These are phyloP conservation scores for Curvularia spicifera DNA, from an alignment of 2,329 filamentous ascomycete species.

Conservation along the genomic window DNA sequence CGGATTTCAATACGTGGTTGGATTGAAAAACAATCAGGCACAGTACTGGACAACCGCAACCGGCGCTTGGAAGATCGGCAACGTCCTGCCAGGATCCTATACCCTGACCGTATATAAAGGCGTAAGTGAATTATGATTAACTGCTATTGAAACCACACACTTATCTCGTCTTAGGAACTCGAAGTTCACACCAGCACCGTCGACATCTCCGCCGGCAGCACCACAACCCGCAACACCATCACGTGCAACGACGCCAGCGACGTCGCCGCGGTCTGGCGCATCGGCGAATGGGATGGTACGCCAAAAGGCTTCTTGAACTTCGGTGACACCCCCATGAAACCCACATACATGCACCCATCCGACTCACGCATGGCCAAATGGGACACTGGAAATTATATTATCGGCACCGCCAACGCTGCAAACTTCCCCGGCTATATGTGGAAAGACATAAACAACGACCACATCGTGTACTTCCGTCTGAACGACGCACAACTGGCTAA, in stretches of 20 bases:
- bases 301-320: slow-evolving; percentile 63
- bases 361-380: slow-evolving; percentile 41
- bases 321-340: slow-evolving; percentile 50
- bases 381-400: slow-evolving; percentile 28
- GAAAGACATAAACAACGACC: slow-evolving; percentile 53
- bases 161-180: slow-evolving; percentile 23
- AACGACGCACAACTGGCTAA: slow-evolving; percentile 29
- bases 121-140: slow-evolving; percentile 4
- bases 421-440: slow-evolving; percentile 54
- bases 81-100: slow-evolving; percentile 69
- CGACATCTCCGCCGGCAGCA: slow-evolving; percentile 56
- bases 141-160: neutral
- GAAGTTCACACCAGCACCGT: slow-evolving; percentile 45
- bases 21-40: slow-evolving; percentile 43
- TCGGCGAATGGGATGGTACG: slow-evolving; percentile 69
- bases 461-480: slow-evolving; percentile 51
- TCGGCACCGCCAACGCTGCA: slow-evolving; percentile 21
- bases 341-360: slow-evolving; percentile 53
- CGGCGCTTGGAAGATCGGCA: slow-evolving; percentile 62
- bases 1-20: slow-evolving; percentile 51
- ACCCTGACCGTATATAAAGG: slow-evolving; percentile 67
- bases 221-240: slow-evolving; percentile 57
- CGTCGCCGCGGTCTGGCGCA: slow-evolving; percentile 62
- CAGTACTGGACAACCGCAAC: slow-evolving; percentile 50
- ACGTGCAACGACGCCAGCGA: slow-evolving; percentile 56